phyloP scores from a whole-genome alignment of 2,329 filamentous ascomycete species.

The Pestalotiopsis sp. region DNA sequence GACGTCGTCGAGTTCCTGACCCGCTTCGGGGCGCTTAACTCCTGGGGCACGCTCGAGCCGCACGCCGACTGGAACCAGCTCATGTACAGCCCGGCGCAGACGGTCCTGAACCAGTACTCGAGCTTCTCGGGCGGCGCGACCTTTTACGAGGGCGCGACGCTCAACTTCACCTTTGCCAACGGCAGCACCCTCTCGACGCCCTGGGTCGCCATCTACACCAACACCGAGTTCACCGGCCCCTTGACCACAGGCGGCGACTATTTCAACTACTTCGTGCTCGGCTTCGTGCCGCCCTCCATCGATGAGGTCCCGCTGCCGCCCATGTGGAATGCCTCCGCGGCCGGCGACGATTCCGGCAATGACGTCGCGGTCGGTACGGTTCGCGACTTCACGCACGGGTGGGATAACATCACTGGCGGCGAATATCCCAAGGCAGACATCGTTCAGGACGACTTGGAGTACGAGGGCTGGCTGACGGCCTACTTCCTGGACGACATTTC shows the following conservation, averaged over 20 bases:
- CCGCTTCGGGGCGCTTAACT: constrained; percentile 34
- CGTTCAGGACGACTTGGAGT: constrained; percentile 17
- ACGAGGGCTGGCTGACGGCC: constrained; percentile 20
- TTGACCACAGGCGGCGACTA: constrained; percentile 43
- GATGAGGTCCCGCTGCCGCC: constrained; percentile 1
- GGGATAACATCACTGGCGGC: constrained; percentile 11
- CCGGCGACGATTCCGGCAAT: constrained; percentile 19
- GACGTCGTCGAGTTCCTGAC: constrained; percentile 29
- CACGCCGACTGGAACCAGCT: constrained; percentile 45
- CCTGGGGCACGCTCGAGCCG: constrained; percentile 37
- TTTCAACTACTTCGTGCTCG: constrained; percentile 45
- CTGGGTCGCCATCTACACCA: constrained; percentile 20
- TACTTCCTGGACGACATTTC: constrained; percentile 25
- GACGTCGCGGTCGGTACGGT: not conserved
- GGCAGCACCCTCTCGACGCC: constrained; percentile 18
- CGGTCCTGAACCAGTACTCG: constrained; percentile 28
- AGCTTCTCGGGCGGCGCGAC: constrained; percentile 32
- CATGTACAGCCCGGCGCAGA: constrained; percentile 30
- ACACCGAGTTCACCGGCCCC: constrained; percentile 24
- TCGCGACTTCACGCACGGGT: not conserved
- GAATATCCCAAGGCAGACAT: constrained; percentile 22
- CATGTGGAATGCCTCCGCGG: not conserved
- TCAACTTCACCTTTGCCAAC: constrained; percentile 32
- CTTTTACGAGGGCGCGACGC: constrained; percentile 37
- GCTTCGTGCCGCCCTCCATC: constrained; percentile 21